phyloP scores from a whole-genome alignment of 768 basidiomycete genomes.

The Lactarius sanguifluus region DNA sequence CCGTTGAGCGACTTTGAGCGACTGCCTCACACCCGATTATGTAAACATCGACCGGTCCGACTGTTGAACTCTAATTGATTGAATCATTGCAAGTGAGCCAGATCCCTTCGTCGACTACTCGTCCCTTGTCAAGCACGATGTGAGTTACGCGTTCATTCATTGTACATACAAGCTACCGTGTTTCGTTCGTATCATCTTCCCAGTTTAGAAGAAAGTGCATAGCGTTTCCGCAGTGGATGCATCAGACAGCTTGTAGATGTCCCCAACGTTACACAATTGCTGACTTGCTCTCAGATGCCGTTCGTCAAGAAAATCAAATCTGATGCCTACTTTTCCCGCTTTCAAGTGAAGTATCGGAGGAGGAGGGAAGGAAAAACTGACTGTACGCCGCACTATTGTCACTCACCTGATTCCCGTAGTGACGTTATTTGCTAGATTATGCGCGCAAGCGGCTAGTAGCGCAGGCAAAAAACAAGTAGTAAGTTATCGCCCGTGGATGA shows the following conservation, averaged over 20 bases:
- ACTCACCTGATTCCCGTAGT: background rate
- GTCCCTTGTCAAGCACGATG: slow-evolving; percentile 13
- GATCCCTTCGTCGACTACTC: slow-evolving; percentile 10
- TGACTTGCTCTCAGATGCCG: slow-evolving; percentile 60
- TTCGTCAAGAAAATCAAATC: slow-evolving; percentile 98
- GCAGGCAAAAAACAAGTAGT: slow-evolving; percentile 99
- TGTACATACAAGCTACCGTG: background rate
- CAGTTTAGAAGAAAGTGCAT: slow-evolving; percentile 28
- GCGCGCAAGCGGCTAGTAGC: slow-evolving; percentile 95
- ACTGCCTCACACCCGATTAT: slow-evolving; percentile 1
- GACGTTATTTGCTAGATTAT: slow-evolving; percentile 62
- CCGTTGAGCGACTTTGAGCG: background rate
- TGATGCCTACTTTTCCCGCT: slow-evolving; percentile 95
- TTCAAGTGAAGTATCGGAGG: slow-evolving; percentile 98
- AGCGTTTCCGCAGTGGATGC: slow-evolving; percentile 34
- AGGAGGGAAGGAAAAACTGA: slow-evolving; percentile 99
- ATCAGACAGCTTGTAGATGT: slow-evolving; percentile 35
- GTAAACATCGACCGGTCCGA: slow-evolving; percentile 16
- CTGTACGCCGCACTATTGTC: slow-evolving; percentile 48
- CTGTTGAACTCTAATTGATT: slow-evolving; percentile 9
- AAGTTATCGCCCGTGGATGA: slow-evolving; percentile 34
- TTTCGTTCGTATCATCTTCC: background rate
- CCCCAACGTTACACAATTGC: slow-evolving; percentile 2
- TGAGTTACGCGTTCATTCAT: slow-evolving; percentile 6
- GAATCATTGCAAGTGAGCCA: background rate